Percentiles rank a stretch among this genome's conserved stretches.
These are phyloP conservation scores for Quercus parvula DNA, from an alignment of 306 rosid species.

Conservation along the genomic window DNA sequence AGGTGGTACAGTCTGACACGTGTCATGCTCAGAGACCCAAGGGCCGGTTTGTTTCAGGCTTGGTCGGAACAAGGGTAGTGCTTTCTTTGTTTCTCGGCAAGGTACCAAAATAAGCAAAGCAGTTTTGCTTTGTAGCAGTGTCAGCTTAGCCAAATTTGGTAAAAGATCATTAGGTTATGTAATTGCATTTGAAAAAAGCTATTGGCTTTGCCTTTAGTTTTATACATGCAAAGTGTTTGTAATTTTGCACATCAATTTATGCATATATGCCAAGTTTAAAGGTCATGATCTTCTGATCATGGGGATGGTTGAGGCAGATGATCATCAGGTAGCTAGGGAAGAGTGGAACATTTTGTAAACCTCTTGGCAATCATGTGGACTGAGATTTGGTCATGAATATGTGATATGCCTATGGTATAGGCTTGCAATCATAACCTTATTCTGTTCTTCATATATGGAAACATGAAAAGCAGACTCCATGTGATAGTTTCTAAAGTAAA, in stretches of 20 bases:
- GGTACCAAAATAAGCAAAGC: constrained; percentile 7
- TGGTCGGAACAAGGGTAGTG: constrained; percentile 29
- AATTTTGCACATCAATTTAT: constrained; percentile 5
- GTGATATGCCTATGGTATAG: constrained; percentile 49
- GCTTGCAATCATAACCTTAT: constrained; percentile 40
- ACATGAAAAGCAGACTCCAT: constrained; percentile 46
- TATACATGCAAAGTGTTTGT: not conserved
- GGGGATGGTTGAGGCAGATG: constrained; percentile 9
- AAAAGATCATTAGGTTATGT: constrained; percentile 22
- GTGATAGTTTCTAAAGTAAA: constrained; percentile 37
- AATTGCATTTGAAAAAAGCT: constrained; percentile 17
- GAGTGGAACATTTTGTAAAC: constrained; percentile 3
- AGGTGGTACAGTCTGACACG: constrained; percentile 26
- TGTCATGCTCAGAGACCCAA: constrained; percentile 13
- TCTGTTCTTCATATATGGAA: constrained; percentile 35
- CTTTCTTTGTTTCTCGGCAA: not conserved
- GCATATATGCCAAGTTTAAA: not conserved
- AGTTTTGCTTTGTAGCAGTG: constrained; percentile 11
- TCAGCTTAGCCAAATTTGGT: constrained; percentile 34
- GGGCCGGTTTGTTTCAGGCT: constrained; percentile 12
- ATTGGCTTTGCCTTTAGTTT: not conserved
- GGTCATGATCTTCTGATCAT: constrained; percentile 25
- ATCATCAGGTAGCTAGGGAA: not conserved
- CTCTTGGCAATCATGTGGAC: constrained; percentile 42
- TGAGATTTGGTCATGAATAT: constrained; percentile 41